Base-by-base conservation (phyloP, 2,329 filamentous ascomycete species). In the Ophiocordyceps camponoti-rufipedis region DNA sequence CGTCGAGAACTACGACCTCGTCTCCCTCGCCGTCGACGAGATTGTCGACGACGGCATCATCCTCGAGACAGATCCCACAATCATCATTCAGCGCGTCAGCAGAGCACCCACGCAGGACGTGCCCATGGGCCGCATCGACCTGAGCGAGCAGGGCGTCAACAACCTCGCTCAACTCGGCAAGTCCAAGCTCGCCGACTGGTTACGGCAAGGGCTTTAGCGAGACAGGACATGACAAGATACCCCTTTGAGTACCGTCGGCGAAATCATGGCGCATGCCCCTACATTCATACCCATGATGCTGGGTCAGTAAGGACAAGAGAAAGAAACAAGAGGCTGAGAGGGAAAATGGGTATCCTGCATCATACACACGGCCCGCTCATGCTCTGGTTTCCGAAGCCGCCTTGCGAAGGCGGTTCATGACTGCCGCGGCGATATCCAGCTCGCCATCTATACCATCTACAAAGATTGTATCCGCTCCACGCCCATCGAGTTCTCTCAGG, bases 1-100 rank as follows among this genome's bases (percentile, higher is more conserved):
- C 53, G 82, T 96, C 58, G 91, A 98, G 67, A 96, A 96, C 74
- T 98, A 96, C 71, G 91, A 96, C 64, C 75, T 96, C 19, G 85
- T 95, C 50, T 84, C 87, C 13, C 77, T 98, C 45, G 85, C 88
- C 41, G 85, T 98, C 52, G 91, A 98, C 63, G 91, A 98, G 65
- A 89, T 93, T 50, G 78, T 93, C 45, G 87, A 94, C 64, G 87
- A 94, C 58, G 91, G 91, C 49, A 93, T 96, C 60, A 89, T 98
- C 55, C 78, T 98, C 49, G 91, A 98, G 69, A 96, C 89, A 1
- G 91, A 98, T 62, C 88, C 91, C 1, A 89, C 91, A 51, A 84
- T 94, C 56, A 85, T 98, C 53, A 82, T 89, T 43, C 87, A 87
- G 60, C 74, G 91, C 54, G 91, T 96, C 56, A 94, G 85, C 72